Evolutionary conservation across 352 stramenopile genomes (phyloP), one percentile per base, ranked within the genome.

Genomic region (Halophytophthora polymorphica): DNA sequence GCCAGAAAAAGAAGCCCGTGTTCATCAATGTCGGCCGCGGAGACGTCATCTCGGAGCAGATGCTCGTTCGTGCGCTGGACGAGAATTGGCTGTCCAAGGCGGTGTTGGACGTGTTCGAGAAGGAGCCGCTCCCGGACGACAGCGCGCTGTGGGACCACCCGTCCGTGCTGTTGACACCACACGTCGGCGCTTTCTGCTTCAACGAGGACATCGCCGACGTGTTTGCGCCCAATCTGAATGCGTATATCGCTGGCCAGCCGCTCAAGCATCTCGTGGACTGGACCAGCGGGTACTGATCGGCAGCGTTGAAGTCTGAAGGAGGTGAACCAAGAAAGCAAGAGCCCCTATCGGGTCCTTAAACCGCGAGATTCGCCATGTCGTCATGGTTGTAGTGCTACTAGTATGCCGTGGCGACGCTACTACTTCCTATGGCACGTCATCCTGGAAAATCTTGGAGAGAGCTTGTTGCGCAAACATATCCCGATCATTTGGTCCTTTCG

Each of bases 1-100:
- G 77, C 29, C 50, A 50, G 0, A 40, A 64, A n/a, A 78, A 85
- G 66, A 66, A 83, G 56, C 82, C 83, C n/a, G 75, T 91, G 36
- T 79, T 96, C 53, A 77, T 96, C 60, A 96, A 96, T 64, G 83
- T 94, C 18, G 88, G 88, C 12, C 77, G 88, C 25, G 88, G 88
- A 18, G 85, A 93, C 50, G 62, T 96, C 42, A 78, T 95, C 44
- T 53, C 55, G 12, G 78, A 91, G 50, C 15, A 46, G 17, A 62
- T 51, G 28, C 59, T 96, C 35, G 21, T 94, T 19, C 36, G 50
- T 18, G 78, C 80, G 23, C 67, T 96, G 8, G 74, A 93, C 54
- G 61, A 56, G 6, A 15, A 69, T 10, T 87, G 74, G 60, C 70
- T 96, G 21, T 73, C 72, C 25, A 69, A 58, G 39, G 64, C 57